Evolutionary conservation across 768 basidiomycete species (phyloP), one percentile per base, ranked within the genome.

Genomic region (Boletellus ananiceps): DNA sequence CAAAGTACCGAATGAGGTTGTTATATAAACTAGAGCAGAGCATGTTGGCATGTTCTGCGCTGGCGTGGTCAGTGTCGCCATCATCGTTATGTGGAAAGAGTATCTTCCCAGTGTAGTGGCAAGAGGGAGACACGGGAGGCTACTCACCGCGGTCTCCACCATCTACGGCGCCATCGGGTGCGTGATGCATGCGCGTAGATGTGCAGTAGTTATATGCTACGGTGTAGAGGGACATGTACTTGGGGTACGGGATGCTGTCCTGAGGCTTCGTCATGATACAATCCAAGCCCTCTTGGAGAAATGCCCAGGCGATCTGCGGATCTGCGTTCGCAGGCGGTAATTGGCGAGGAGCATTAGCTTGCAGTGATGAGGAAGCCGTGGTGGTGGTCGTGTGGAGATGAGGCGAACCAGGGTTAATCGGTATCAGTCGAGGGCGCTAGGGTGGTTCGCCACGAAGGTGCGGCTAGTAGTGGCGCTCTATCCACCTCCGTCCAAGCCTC

Each of bases 141-240:
- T 21, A 77, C 84, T 71, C 62, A 88, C 86, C 82, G 63, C 86
- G 77, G 58, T 65, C 71, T 3, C 73, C 69, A 15, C 69, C 51
- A 9, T 68, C 65, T 3, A 66, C 58, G 19, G 47, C 25, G n/a
- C 61, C 59, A 21, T 73, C 69, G 16, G 73, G 70, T 21, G 63
- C 70, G 40, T 75, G 74, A 60, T 79, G 80, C 83, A 85, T 86
- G 67, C 84, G 85, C 3, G 87, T 88, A 23, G 87, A 88, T 23
- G 91, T 96, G 65, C 96, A 99, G 67, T 95, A 98, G 74, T 98
- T 97, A 77, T 98, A 98, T 8, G 91, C 88, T 44, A 93, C 90
- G 19, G 93, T 95, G 71, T 97, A 93, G 51, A 83, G 74, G 55
- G 67, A 78, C 90, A 87, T 92, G 66, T 92, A 91, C 76, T 83